phyloP scores from a whole-genome alignment of 202 grass and related monocot species.

The Bolboschoenoplectus hybrid region DNA sequence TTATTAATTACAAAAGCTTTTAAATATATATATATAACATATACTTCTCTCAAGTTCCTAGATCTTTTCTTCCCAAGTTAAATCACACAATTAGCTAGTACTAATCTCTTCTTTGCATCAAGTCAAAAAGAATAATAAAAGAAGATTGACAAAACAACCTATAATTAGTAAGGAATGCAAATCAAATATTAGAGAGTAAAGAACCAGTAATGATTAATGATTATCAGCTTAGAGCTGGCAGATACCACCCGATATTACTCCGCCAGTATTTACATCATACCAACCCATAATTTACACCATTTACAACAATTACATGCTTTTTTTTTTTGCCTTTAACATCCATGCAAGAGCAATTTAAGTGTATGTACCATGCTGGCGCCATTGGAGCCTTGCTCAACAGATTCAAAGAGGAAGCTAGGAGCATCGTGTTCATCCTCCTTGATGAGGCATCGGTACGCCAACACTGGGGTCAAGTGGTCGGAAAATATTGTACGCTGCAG shows the following conservation, averaged over 20 bases:
- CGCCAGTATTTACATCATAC: neutral
- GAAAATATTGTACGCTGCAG: conserved; percentile 75
- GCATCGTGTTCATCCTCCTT: conserved; percentile 73
- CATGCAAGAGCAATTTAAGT: neutral
- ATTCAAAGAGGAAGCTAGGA: conserved; percentile 88
- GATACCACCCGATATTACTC: neutral
- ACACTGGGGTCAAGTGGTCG: conserved; percentile 80
- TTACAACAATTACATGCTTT: neutral
- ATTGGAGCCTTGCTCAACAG: conserved; percentile 66
- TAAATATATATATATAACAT: neutral
- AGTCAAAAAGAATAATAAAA: neutral
- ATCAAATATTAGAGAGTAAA: neutral
- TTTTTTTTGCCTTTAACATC: neutral
- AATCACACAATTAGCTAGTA: neutral
- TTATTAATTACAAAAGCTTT: neutral
- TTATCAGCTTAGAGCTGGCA: neutral
- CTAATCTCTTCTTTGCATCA: neutral
- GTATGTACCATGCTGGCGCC: conserved; percentile 71
- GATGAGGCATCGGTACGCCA: conserved; percentile 85
- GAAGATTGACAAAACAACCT: neutral
- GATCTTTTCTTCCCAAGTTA: neutral
- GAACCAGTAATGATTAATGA: neutral
- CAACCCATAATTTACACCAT: neutral
- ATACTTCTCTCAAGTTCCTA: neutral
- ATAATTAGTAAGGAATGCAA: neutral